Base-by-base conservation (phyloP, 345 rosid genomes). In the Heritiera fomes region DNA sequence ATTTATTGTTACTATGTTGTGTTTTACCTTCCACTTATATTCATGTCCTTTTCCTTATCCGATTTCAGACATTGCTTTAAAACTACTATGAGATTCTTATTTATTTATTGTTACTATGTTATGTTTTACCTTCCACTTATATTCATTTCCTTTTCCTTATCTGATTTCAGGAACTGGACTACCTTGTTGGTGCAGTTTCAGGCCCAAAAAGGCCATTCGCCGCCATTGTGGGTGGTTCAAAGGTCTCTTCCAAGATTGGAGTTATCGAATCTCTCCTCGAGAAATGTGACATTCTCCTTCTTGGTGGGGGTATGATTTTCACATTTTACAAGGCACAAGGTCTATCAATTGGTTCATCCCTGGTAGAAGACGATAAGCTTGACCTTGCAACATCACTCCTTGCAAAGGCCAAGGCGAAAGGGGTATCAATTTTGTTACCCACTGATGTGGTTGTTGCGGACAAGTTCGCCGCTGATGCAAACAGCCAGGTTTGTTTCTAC, bases 251-350 rank as follows among this genome's bases (percentile, higher is more conserved):
- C 60, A 95, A 95, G 87, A 93, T 93, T 78, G 97, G 98, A 78
- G 98, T 93, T 73, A 92, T 95, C 6, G 98, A 95, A 79, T 95
- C 98, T 6, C 98, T 95, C 61, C 83, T 95, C 70, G 87, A 78
- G 80, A 83, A 88, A 77, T 90, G 91, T 77, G 90, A 95, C 76
- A 87, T 93, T 58, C 92, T 93, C 63, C 68, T 95, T 2, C 85
- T 95, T 32, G 98, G 98, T 79, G 98, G 98, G 82, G 98, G 97
- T 80, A 95, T 95, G 98, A 93, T 92, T 63, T 95, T 80, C 83
- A 92, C 97, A n/a, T 92, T 92, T 78, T 90, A 91, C 90, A 91
- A 90, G 84, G 97, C 95, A 38, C 95, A 92, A 75, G 96, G 98
- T 62, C 75, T 75, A 77, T 81, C 94, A 0, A 97, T 92, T 0